Evolutionary conservation across 768 basidiomycete species (phyloP), one percentile per base, ranked within the genome.

Genomic region (Rubroboletus pulcherrimus): DNA sequence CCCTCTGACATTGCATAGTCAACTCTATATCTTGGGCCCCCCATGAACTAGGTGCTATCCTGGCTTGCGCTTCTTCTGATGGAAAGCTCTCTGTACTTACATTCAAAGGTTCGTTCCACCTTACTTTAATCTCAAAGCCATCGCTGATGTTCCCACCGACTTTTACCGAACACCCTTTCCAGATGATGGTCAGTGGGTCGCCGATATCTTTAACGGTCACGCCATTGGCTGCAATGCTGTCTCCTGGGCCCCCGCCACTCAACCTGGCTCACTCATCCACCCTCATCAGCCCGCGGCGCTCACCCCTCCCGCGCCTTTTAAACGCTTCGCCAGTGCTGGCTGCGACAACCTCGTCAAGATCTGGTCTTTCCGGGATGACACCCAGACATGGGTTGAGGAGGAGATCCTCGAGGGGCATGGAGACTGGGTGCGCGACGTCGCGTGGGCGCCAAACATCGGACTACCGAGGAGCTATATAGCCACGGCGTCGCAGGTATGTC

Each of bases 11-110:
- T 55, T 5, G 3, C 14, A 4, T 43, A 96, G 96, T 98, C 47
- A 99, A 99, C 75, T 95, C 95, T 1, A 89, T 98, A 21, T 92
- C 93, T 0, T 99, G 97, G 97, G 96, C 96, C n/a, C 94, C 97
- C 2, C 94, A 97, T 63, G 96, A 98, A 69, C 83, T 98, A 14
- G 97, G 96, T 34, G 93, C 97, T 1, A 95, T 98, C 59, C 80
- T 98, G 39, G 96, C 93, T 5, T 99, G 97, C 67, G 96, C 96
- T 2, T 95, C 92, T 21, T 96, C 93, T 1, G 97, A 99, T 71
- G 95, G 96, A 59, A 96, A 95, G 70, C 81, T 99, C 40, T 98
- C 96, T 9, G 94, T 99, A 37, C 77, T 99, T 52, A 90, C 90
- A 7, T 98, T 98, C 78, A 95, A 97, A 83, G 93, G 94, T 94